Base-by-base conservation (phyloP, 2,329 filamentous ascomycete genomes). In the Hymenoscyphus albidus region DNA sequence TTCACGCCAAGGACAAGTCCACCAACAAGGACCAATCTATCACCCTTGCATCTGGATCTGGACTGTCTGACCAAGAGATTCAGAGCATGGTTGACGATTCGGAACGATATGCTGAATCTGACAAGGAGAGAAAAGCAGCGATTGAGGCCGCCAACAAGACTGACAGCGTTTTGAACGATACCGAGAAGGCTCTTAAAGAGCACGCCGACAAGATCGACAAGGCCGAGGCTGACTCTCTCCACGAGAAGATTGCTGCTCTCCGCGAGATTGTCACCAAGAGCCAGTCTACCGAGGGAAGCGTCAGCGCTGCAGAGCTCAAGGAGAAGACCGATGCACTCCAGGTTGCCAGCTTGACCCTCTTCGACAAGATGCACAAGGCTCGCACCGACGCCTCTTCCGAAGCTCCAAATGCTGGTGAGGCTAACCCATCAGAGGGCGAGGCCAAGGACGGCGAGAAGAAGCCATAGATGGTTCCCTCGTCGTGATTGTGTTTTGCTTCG, bases 301-400 rank as follows among this genome's bases (percentile, higher is more conserved):
- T 91, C 75, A 96, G 92, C 67, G 91, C 93, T 61, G 91, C 91
- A 70, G 91, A 98, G 81, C 89, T 99, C 80, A 98, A 98, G 91
- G 88, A 92, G 83, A 97, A 97, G 92, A 96, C 92, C 75, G 95
- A 98, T 72, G 94, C 97, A 81, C 91, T 99, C 77, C 95, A 98
- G 84, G 91, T 90, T 78, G 92, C 94, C 72, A 94, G 90, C 80
- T 84, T 99, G 81, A 96, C 91, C 82, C 88, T 98, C 76, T 98
- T 99, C 80, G 95, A 98, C 84, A 97, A 98, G 90, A 97, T 99
- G 92, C 94, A 99, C 91, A 96, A 96, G 86, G 92, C 94, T 72
- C 89, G 92, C 74, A 79, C 81, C 72, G 90, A 93, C 82, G 18
- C 48, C 18, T 83, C 83, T 73, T 78, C 82, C 75, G 79, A 85